Conservation (phyloP, 106 monocot genomes). For the Phalaenopsis equestris region DNA sequence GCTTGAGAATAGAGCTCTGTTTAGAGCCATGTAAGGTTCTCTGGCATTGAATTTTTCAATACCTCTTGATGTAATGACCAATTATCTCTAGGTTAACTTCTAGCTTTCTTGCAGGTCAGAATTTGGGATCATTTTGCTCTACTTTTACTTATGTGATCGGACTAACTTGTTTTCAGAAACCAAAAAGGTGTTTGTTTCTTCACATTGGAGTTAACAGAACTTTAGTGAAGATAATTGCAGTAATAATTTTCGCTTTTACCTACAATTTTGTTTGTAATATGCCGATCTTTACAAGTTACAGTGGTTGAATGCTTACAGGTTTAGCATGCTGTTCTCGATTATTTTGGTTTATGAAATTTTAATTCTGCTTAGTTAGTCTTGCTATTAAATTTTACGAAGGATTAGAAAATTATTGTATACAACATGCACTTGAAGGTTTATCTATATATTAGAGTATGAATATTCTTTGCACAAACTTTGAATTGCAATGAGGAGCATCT, state of each 20-base stretch:
- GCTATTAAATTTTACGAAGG: neutral
- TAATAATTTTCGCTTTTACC: neutral
- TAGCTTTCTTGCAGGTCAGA: slow-evolving; percentile 63
- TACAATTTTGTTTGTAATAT: neutral
- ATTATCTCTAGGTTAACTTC: slow-evolving; percentile 3
- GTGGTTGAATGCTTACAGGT: neutral
- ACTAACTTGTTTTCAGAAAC: slow-evolving; percentile 75
- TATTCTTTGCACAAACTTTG: neutral
- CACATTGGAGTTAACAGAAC: neutral
- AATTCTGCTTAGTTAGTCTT: neutral
- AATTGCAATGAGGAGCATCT: neutral
- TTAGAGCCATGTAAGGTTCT: slow-evolving; percentile 83
- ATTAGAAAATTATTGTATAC: neutral
- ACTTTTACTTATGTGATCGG: slow-evolving; percentile 85
- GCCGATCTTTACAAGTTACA: neutral
- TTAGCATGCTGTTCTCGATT: neutral
- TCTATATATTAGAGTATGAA: neutral
- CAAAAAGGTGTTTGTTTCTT: slow-evolving; percentile 47
- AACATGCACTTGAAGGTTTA: slow-evolving; percentile 1
- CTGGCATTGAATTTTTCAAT: neutral
- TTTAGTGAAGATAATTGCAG: neutral
- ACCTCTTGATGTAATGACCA: slow-evolving; percentile 8
- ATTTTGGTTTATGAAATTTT: neutral
- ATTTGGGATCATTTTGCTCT: slow-evolving; percentile 68
- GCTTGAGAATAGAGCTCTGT: slow-evolving; percentile 55